Percentiles rank a stretch among this genome's conserved stretches.
phyloP scores from a whole-genome alignment of 2,329 filamentous ascomycete genomes.

The Xylariaceae sp. region DNA sequence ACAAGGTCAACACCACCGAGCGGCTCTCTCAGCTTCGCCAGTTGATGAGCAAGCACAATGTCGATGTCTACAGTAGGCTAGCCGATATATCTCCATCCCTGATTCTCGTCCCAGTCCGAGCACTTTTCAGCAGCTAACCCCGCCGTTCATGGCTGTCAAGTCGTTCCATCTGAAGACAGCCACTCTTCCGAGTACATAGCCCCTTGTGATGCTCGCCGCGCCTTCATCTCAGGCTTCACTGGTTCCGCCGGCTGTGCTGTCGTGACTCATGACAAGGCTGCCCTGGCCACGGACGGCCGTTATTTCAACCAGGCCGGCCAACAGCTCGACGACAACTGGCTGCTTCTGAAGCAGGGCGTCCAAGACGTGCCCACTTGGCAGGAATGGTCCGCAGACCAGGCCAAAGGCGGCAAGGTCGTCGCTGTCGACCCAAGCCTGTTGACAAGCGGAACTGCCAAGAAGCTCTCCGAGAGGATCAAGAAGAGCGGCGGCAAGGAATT shows the following conservation, averaged over 20 bases:
- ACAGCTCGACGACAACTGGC: constrained; percentile 89
- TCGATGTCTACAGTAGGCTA: constrained; percentile 84
- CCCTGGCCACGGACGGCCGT: constrained; percentile 87
- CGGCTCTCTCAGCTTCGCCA: constrained; percentile 71
- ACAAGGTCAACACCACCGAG: constrained; percentile 69
- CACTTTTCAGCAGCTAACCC: constrained; percentile 20
- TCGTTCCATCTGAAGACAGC: constrained; percentile 93
- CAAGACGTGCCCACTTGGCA: constrained; percentile 96
- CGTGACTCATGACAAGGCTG: constrained; percentile 78
- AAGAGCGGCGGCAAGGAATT: constrained; percentile 77
- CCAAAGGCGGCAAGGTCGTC: constrained; percentile 79
- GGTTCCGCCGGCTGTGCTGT: constrained; percentile 93
- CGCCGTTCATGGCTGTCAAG: constrained; percentile 45
- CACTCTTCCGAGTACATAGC: constrained; percentile 98
- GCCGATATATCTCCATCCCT: constrained; percentile 14
- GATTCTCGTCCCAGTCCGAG: constrained; percentile 4
- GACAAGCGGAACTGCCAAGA: constrained; percentile 57
- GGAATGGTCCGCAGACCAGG: constrained; percentile 86
- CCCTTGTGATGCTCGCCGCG: constrained; percentile 84
- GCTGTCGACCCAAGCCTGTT: constrained; percentile 88
- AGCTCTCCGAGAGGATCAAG: constrained; percentile 78
- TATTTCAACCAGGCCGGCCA: constrained; percentile 96
- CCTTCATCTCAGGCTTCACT: constrained; percentile 88
- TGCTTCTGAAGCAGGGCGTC: constrained; percentile 83
- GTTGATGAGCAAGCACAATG: constrained; percentile 79